These are phyloP conservation scores for Xerocomus amazonicus DNA, from an alignment of 1,284 basidiomycete species.

Conservation along the genomic window DNA sequence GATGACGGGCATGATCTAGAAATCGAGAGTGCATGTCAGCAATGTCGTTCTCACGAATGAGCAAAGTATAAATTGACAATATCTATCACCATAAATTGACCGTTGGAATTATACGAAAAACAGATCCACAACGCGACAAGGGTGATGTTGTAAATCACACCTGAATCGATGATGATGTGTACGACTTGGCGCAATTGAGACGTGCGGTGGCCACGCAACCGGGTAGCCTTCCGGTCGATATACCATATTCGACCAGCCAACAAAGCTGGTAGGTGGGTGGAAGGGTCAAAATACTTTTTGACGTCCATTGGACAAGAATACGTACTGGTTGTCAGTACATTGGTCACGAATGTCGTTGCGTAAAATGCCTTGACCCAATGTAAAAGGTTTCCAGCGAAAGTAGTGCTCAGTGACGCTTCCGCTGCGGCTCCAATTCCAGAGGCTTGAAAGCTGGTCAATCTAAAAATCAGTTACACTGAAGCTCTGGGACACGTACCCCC, in stretches of 20 bases:
- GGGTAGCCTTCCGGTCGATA: not conserved
- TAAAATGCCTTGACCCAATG: conserved; percentile 1
- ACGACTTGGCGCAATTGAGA: not conserved
- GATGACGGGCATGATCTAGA: conserved; percentile 1
- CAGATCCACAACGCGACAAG: not conserved
- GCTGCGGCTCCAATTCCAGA: not conserved
- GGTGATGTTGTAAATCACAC: not conserved
- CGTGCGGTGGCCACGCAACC: not conserved
- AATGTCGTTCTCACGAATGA: too few relatives aligned
- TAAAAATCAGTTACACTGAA: not conserved
- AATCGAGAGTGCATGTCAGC: not conserved
- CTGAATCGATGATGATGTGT: not conserved
- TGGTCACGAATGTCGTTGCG: not conserved
- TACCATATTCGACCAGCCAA: conserved; percentile 1
- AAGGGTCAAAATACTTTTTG: not conserved
- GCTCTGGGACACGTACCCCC: not conserved
- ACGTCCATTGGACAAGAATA: not conserved
- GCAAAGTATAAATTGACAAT: not conserved
- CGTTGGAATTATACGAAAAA: not conserved
- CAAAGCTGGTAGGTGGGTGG: not conserved
- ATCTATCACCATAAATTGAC: not conserved
- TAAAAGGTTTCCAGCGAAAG: not conserved
- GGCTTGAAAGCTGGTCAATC: not conserved
- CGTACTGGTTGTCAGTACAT: not conserved
- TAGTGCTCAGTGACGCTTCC: not conserved